Conservation (phyloP, 768 basidiomycete genomes). For the Tricholoma sp. region DNA sequence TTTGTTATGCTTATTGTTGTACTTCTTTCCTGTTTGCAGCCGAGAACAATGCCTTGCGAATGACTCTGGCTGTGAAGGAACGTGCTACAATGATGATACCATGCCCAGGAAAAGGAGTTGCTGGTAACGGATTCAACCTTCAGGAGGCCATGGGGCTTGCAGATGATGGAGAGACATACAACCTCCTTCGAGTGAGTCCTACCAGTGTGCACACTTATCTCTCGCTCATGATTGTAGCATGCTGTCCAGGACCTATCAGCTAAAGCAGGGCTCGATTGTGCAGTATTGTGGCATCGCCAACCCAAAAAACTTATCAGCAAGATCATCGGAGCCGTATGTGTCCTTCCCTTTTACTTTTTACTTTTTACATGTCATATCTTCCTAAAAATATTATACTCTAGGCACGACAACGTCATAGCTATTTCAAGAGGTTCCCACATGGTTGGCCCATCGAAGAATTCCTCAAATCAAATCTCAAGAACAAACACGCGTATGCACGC, state of each 20-base stretch:
- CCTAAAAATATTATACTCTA: background rate
- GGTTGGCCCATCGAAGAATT: background rate
- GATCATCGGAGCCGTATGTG: background rate
- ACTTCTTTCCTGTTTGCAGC: too few species aligned
- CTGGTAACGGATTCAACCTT: too few species aligned
- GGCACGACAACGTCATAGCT: background rate
- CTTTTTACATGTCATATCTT: background rate
- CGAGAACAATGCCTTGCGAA: too few species aligned
- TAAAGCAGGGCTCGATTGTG: background rate
- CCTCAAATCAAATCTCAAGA: background rate
- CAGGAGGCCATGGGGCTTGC: background rate
- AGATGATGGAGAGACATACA: background rate
- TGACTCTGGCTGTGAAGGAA: too few species aligned
- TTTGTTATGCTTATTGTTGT: too few species aligned
- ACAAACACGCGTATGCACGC: background rate
- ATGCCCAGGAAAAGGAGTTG: background rate
- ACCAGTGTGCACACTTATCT: background rate
- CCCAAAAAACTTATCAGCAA: background rate
- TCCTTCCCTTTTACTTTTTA: background rate
- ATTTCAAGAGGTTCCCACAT: background rate
- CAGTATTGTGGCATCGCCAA: background rate
- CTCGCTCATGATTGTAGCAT: background rate
- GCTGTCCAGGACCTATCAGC: background rate
- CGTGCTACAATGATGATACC: background rate
- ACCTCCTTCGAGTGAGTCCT: background rate